Evolutionary conservation across 2,329 filamentous ascomycete species (phyloP).

Genomic region (Aspergillus sp.): DNA sequence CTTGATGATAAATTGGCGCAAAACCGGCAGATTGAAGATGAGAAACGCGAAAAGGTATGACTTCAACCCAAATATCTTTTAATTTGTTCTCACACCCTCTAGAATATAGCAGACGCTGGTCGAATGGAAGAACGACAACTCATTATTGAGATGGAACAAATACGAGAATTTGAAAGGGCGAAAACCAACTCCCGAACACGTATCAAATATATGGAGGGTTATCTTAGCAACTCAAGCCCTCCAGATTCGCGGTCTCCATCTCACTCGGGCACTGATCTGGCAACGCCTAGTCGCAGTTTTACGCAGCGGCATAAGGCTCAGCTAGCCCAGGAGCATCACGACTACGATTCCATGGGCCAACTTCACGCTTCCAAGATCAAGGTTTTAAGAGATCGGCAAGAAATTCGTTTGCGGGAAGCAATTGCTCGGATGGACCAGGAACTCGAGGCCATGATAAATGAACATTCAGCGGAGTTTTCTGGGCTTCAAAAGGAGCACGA

Average conservation of each 20-base stretch:
- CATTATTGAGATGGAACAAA: constrained; percentile 45
- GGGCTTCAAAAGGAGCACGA: constrained; percentile 37
- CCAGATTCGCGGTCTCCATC: constrained; percentile 27
- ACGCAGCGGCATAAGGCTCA: constrained; percentile 45
- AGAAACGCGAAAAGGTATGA: constrained; percentile 40
- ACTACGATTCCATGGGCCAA: constrained; percentile 44
- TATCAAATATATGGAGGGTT: constrained; percentile 50
- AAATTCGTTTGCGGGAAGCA: constrained; percentile 41
- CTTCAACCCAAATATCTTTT: background rate
- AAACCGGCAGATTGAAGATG: constrained; percentile 33
- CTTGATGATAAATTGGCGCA: constrained; percentile 30
- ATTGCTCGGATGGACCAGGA: constrained; percentile 41
- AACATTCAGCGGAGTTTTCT: constrained; percentile 32
- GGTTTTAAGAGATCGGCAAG: constrained; percentile 48
- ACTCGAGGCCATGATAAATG: constrained; percentile 33
- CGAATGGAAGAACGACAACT: constrained; percentile 46
- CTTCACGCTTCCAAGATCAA: constrained; percentile 48
- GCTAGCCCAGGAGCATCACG: constrained; percentile 46
- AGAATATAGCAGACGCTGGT: constrained; percentile 39
- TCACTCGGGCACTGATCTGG: constrained; percentile 21
- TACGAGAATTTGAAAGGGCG: constrained; percentile 44
- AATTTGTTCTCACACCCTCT: background rate
- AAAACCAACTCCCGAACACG: constrained; percentile 45
- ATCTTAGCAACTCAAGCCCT: constrained; percentile 42
- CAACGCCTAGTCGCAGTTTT: constrained; percentile 33